Conservation (phyloP, 2,329 filamentous ascomycete species). For the Epichloe scottii region DNA sequence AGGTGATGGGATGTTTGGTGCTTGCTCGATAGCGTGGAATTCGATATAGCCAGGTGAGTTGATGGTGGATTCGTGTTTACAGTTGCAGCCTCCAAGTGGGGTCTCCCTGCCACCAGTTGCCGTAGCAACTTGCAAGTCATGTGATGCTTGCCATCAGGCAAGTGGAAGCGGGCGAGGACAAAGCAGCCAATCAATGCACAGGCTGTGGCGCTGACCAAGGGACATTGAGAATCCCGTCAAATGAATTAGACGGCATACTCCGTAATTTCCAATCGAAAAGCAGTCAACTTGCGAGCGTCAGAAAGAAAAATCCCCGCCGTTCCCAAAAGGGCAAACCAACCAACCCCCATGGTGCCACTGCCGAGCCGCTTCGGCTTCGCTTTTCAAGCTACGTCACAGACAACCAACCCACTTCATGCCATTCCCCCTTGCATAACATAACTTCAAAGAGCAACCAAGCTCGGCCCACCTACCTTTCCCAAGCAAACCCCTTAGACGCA, state of each 20-base stretch:
- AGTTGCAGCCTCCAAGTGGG: background rate
- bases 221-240: no score
- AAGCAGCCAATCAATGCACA: no score
- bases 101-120: background rate
- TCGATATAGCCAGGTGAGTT: background rate
- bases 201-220: no score
- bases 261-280: no score
- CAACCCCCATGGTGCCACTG: no score
- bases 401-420: background rate
- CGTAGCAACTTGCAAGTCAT: conserved; percentile 9
- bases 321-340: no score
- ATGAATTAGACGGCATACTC: no score
- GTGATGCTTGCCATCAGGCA: conserved; percentile 8
- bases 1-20: background rate
- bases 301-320: no score
- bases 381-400: background rate
- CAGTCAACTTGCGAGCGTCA: no score
- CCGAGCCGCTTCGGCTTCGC: no score
- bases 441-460: background rate
- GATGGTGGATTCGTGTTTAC: conserved; percentile 9
- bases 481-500: background rate
- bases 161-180: no score
- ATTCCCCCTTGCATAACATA: background rate
- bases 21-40: background rate
- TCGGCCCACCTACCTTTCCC: background rate